A percentile compares a stretch with the other conserved stretches of the same genome.
Conservation (phyloP, 192 early-diverging fungal species). For the Coemansia sp. region DNA sequence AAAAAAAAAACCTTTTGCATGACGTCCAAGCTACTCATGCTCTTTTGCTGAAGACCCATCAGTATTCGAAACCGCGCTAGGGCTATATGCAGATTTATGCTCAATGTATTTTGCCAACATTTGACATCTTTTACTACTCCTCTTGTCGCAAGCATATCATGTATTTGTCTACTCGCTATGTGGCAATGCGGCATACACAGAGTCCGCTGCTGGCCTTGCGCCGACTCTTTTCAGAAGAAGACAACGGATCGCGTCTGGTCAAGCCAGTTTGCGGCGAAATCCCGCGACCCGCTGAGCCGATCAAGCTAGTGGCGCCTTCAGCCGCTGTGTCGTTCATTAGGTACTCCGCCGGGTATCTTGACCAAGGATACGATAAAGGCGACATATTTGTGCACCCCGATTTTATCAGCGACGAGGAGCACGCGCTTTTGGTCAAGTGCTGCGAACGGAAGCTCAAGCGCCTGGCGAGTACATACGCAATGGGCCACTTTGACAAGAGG, state of each 20-base stretch:
- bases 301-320: conserved; percentile 20
- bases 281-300: conserved; percentile 32
- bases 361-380: conserved; percentile 14
- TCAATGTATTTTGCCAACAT: too few species aligned
- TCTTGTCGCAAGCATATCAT: neutral
- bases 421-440: conserved; percentile 46
- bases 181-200: neutral
- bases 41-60: neutral
- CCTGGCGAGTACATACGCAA: conserved; percentile 62
- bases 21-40: neutral
- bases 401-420: conserved; percentile 44
- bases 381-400: conserved; percentile 49
- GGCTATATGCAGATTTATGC: neutral
- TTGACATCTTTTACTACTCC: too few species aligned
- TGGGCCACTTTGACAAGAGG: conserved; percentile 78
- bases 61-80: neutral
- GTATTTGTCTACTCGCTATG: neutral
- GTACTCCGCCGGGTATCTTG: conserved; percentile 30
- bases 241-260: conserved; percentile 21
- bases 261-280: conserved; percentile 23
- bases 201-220: neutral
- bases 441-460: conserved; percentile 58
- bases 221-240: conserved; percentile 9
- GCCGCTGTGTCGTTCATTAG: conserved; percentile 16
- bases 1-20: neutral